These are phyloP conservation scores for Astragalus membranaceus DNA, from an alignment of 306 rosid species.

Conservation along the genomic window DNA sequence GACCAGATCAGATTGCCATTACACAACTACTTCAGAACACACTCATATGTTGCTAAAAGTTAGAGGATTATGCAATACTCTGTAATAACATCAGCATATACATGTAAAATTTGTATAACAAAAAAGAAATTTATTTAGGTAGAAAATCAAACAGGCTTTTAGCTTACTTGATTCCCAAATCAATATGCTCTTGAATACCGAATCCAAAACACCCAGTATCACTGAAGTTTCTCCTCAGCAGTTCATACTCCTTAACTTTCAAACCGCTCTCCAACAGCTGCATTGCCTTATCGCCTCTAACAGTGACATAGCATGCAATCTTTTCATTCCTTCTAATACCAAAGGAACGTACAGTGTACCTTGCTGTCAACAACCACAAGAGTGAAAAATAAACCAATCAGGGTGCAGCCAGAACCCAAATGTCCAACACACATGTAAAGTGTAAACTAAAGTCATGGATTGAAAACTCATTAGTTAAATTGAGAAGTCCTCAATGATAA, in stretches of 20 bases:
- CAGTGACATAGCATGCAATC: slow-evolving; percentile 83
- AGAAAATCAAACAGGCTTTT: background rate
- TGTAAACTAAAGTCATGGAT: background rate
- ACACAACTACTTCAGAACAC: background rate
- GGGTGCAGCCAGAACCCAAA: background rate
- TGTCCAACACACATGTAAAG: background rate
- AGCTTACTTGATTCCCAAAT: slow-evolving; percentile 75
- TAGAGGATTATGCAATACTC: background rate
- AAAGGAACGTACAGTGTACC: slow-evolving; percentile 73
- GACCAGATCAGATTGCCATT: background rate
- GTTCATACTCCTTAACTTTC: slow-evolving; percentile 79
- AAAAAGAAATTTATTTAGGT: background rate
- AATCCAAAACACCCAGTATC: slow-evolving; percentile 85
- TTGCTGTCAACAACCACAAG: slow-evolving; percentile 35
- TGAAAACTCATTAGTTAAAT: background rate
- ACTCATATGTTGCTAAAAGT: background rate
- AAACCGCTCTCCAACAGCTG: slow-evolving; percentile 81
- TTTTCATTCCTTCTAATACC: slow-evolving; percentile 82
- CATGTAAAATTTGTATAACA: background rate
- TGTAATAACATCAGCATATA: background rate
- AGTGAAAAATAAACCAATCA: background rate
- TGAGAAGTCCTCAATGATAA: background rate
- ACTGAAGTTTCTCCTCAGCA: slow-evolving; percentile 72
- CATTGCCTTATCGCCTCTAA: slow-evolving; percentile 85
- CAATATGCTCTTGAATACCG: slow-evolving; percentile 90